phyloP scores from a whole-genome alignment of 75 land plant genomes.

The Sequoia sempervirens region DNA sequence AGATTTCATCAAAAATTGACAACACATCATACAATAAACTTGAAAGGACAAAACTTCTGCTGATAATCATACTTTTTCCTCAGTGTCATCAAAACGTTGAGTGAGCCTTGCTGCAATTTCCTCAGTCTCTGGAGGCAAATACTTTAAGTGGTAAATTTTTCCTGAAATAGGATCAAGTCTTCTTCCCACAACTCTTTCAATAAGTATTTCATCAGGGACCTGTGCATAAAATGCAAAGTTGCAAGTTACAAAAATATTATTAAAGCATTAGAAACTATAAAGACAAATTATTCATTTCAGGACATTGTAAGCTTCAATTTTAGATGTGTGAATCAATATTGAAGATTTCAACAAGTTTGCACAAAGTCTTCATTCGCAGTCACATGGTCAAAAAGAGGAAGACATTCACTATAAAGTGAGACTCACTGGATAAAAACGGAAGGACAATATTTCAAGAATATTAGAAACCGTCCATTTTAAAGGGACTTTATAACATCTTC shows the following conservation, averaged over 20 bases:
- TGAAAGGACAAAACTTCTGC: not conserved
- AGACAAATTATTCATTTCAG: not conserved
- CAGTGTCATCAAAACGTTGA: conserved; percentile 85
- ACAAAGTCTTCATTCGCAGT: not conserved
- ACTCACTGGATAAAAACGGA: not conserved
- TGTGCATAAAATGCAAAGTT: conserved; percentile 24
- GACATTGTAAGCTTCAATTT: not conserved
- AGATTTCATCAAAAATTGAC: not conserved
- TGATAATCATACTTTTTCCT: conserved; percentile 57
- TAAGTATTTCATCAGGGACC: conserved; percentile 91
- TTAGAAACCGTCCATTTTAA: not conserved
- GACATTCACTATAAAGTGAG: not conserved
- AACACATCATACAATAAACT: not conserved
- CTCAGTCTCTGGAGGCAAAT: conserved; percentile 76
- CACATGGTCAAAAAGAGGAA: not conserved
- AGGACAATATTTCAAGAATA: not conserved
- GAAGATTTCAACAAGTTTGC: not conserved
- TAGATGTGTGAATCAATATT: not conserved
- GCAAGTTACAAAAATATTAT: not conserved
- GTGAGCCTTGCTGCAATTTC: conserved; percentile 76
- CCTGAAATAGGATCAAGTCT: conserved; percentile 89
- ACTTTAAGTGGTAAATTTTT: conserved; percentile 78
- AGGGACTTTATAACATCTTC: not conserved
- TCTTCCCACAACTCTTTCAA: conserved; percentile 85
- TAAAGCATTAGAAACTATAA: not conserved